These are phyloP conservation scores for Leishmania gerbilli DNA, from an alignment of 208 protist species.

Conservation along the genomic window DNA sequence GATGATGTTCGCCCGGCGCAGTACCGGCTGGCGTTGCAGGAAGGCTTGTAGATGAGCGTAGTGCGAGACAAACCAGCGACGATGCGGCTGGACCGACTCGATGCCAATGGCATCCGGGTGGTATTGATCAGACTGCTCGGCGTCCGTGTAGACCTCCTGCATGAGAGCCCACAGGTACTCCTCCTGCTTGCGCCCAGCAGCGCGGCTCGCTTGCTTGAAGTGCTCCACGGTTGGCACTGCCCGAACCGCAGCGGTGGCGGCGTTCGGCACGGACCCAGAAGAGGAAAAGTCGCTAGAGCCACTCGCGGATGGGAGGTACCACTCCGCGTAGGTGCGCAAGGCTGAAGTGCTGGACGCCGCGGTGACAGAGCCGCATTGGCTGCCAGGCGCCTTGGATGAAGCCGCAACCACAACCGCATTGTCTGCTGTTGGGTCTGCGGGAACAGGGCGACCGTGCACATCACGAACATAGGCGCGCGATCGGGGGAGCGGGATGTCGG, in stretches of 20 bases:
- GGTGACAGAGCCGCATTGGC: background rate
- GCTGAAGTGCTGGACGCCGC: slow-evolving; percentile 7
- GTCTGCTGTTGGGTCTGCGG: background rate
- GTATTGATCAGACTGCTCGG: slow-evolving; percentile 48
- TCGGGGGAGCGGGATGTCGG: slow-evolving; percentile 32
- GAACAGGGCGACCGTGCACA: slow-evolving; percentile 24
- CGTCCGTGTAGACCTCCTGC: slow-evolving; percentile 56
- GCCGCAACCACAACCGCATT: background rate
- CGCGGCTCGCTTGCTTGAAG: slow-evolving; percentile 45
- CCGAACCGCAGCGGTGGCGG: slow-evolving; percentile 5
- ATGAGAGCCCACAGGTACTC: slow-evolving; percentile 63
- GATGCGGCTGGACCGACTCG: slow-evolving; percentile 53
- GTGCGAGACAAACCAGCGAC: slow-evolving; percentile 84
- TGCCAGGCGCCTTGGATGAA: background rate
- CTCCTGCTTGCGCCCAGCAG: slow-evolving; percentile 45
- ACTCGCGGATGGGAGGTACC: slow-evolving; percentile 41
- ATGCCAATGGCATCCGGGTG: slow-evolving; percentile 73
- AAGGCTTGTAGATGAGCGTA: slow-evolving; percentile 74
- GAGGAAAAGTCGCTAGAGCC: background rate
- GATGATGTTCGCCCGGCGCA: slow-evolving; percentile 69
- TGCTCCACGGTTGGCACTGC: slow-evolving; percentile 41
- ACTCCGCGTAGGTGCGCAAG: slow-evolving; percentile 47
- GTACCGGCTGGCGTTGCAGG: slow-evolving; percentile 52
- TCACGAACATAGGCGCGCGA: slow-evolving; percentile 16
- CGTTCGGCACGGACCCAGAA: background rate